phyloP scores from a whole-genome alignment of 225 moss, liverwort and hornwort species.

The Sphagnum tenellum region DNA sequence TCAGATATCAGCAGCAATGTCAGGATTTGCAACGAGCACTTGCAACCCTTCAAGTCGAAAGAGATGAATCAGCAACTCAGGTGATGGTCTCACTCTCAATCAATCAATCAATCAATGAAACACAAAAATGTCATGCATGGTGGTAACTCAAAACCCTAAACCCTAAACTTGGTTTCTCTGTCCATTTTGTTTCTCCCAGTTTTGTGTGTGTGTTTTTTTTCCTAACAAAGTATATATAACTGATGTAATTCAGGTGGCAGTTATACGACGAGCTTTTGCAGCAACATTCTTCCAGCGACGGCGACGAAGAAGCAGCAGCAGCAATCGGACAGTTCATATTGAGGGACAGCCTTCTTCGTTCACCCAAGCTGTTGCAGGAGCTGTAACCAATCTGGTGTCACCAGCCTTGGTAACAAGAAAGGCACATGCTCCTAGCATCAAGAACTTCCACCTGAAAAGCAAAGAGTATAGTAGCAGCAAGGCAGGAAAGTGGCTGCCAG shows the following conservation, averaged over 20 bases:
- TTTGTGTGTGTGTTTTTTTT: too few species aligned
- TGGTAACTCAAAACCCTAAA: too few species aligned
- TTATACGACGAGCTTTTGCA: conserved; percentile 48
- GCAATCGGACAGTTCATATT: conserved; percentile 17
- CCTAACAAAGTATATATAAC: too few species aligned
- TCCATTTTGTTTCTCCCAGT: too few species aligned
- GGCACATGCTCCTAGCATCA: conserved; percentile 36
- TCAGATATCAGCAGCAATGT: conserved; percentile 53
- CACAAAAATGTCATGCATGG: background rate
- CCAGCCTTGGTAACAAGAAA: conserved; percentile 27
- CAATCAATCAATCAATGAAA: background rate
- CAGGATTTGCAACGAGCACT: conserved; percentile 45
- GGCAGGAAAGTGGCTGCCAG: conserved; percentile 21
- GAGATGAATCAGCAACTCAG: conserved; percentile 43
- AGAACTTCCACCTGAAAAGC: conserved; percentile 28
- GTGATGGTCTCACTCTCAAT: background rate
- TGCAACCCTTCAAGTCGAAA: conserved; percentile 37
- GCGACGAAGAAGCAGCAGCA: conserved; percentile 33
- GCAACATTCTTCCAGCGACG: conserved; percentile 53
- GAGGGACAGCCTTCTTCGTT: conserved; percentile 17
- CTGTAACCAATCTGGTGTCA: conserved; percentile 18
- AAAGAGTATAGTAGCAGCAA: conserved; percentile 12
- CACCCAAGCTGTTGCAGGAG: conserved; percentile 26
- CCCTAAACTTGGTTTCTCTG: too few species aligned
- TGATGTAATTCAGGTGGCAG: conserved; percentile 27